Base-by-base conservation (phyloP, 345 rosid species). In the Fremontodendron californicum region DNA sequence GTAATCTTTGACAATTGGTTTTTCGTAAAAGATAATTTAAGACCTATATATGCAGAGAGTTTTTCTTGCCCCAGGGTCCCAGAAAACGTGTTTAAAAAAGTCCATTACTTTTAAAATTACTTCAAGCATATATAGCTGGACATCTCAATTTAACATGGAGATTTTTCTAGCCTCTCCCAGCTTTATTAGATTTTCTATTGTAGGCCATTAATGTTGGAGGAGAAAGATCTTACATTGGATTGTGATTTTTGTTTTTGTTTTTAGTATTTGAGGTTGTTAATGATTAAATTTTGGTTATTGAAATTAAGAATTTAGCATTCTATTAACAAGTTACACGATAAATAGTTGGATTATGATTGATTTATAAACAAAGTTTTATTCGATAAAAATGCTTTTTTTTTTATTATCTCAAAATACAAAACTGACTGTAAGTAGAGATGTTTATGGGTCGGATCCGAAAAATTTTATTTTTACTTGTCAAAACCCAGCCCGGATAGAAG, bases 51-150 rank as follows among this genome's bases (percentile, higher is more conserved):
- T 33, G 35, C 1, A 33, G n/a, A n/a, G n/a, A 37, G 5, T n/a
- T 39, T 23, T 72, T 51, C 45, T 51, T 71, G 4, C 35, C 52
- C 18, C 25, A 6, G 45, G 75, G 74, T 77, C 79, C 75, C 79
- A 77, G 39, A 68, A 77, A 68, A 77, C 74, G 75, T 77, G 75
- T 77, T 18, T 18, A 1, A 9, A 65, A 66, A 76, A 60, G 55
- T 60, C 77, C 16, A 15, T 37, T 58, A 3, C 51, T 49, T 21
- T 37, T 21, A 55, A 39, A 27, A 55, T 39, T 12, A 40, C 39
- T 67, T 67, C 60, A 58, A 19, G 2, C 37, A 25, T 58, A 25
- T 11, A 58, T 27, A 64, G 23, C 6, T 57, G 27, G 31, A 48
- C 52, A 48, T 48, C 52, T 48, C 52, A 48, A 48, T 2, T 48